Percentiles rank a stretch among this genome's conserved stretches.
phyloP scores from a whole-genome alignment of 352 stramenopile genomes.

The Phytophthora sojae region DNA sequence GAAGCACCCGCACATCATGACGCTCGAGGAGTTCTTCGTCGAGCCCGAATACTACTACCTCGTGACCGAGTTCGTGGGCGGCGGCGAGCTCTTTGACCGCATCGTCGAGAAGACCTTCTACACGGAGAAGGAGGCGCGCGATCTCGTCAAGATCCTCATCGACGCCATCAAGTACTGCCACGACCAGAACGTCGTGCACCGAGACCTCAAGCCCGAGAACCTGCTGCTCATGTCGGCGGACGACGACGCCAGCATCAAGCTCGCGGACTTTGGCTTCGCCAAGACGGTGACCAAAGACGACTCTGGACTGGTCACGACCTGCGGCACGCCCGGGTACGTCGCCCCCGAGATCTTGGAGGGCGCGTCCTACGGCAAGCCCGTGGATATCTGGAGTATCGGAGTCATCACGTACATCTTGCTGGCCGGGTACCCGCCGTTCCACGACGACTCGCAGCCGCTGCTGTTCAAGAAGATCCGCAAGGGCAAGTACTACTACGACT shows the following conservation, averaged over 20 bases:
- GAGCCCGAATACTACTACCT: constrained; percentile 91
- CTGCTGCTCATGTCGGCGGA: constrained; percentile 82
- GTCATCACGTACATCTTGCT: constrained; percentile 93
- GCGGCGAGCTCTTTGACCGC: constrained; percentile 91
- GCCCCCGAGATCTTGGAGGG: constrained; percentile 89
- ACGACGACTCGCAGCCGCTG: constrained; percentile 94
- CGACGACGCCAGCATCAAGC: constrained; percentile 91
- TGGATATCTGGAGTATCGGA: constrained; percentile 90
- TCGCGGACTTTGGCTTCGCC: constrained; percentile 94
- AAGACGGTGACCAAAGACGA: constrained; percentile 83
- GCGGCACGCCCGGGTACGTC: constrained; percentile 81
- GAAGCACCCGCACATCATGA: constrained; percentile 92
- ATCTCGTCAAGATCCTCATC: constrained; percentile 85
- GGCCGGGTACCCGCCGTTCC: constrained; percentile 84
- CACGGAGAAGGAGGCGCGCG: constrained; percentile 85
- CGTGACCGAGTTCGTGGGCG: constrained; percentile 88
- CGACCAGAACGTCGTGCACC: constrained; percentile 86
- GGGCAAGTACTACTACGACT: constrained; percentile 89
- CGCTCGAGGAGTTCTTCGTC: constrained; percentile 91
- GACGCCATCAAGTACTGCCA: constrained; percentile 90
- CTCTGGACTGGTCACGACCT: constrained; percentile 72
- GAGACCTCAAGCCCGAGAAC: constrained; percentile 90
- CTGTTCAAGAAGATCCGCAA: constrained; percentile 93
- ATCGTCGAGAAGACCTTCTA: constrained; percentile 92
- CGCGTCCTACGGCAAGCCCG: constrained; percentile 79